Evolutionary conservation across 2,329 filamentous ascomycete species (phyloP), one percentile per base, ranked within the genome.

Genomic region (Madurella mycetomatis): DNA sequence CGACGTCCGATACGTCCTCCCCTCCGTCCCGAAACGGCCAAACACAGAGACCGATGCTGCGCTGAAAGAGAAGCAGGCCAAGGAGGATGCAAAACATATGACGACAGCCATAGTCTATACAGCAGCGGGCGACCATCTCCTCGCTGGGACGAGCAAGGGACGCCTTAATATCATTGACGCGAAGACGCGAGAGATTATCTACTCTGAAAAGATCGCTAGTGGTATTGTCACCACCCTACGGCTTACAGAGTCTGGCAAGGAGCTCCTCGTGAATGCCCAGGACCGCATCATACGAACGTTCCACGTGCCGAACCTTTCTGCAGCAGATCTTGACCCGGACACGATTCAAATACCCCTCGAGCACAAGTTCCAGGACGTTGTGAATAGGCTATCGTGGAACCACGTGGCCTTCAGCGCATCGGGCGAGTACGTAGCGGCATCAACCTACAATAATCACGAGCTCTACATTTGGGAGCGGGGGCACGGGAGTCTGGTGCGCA

Each of bases 391-490:
- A 12, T 91, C 88, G 7, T 99, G 94, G 94, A 99, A 97, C 66
- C 91, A 96, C 66, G 92, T 96, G 55, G 91, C 92, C 0, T 97
- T 99, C 69, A 95, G 90, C 66, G 87, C 90, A 1, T 94, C 89
- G 0, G 92, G 91, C 49, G 94, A 99, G 71, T 97, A 97, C 68
- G 91, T 99, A 41, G 91, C 91, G 19, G 94, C 95, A 0, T 95
- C 91, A 25, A 97, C 94, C 1, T 96, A 91, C 70, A 97, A 97
- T 78, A 99, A 99, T 66, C 92, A 96, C 65, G 92, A 99, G 71
- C 88, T 99, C 60, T 97, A 97, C 72, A 92, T 97, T 30, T 97
- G 92, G 94, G 94, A 99, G 73, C 85, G 94, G 51, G 88, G 87
- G 53, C 90, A 95, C 65, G 94, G 94, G 48, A 96, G 90, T 71